Evolutionary conservation across 805 yeast species (phyloP).

Genomic region (Saccharomycopsis selenospora): DNA sequence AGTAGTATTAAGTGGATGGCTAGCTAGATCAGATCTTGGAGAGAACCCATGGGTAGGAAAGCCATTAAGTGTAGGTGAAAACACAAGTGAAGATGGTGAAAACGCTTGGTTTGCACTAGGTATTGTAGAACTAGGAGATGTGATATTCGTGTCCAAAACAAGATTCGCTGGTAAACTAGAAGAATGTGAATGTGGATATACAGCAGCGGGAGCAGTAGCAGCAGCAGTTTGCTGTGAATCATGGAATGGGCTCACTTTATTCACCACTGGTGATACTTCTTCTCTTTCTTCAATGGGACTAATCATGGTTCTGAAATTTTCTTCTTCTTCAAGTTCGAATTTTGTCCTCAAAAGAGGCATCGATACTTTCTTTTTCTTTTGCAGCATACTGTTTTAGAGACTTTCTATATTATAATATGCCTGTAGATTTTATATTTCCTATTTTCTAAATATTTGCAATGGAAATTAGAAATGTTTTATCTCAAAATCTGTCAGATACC

Average conservation of each 20-base stretch:
- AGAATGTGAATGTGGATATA: slow-evolving; percentile 8
- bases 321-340: slow-evolving; percentile 10
- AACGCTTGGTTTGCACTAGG: not conserved
- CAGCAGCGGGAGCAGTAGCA: not conserved
- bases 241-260: not conserved
- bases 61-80: not conserved
- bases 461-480: too few relatives aligned
- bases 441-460: not conserved
- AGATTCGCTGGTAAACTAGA: slow-evolving; percentile 2
- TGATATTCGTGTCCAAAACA: not conserved
- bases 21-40: not conserved
- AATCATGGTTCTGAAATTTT: slow-evolving; percentile 12
- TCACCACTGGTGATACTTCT: slow-evolving; percentile 13
- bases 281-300: slow-evolving; percentile 21
- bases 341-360: slow-evolving; percentile 15
- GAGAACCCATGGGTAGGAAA: not conserved
- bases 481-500: too few relatives aligned
- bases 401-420: not conserved
- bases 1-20: too few relatives aligned
- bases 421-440: not conserved
- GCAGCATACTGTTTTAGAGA: not conserved
- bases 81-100: not conserved
- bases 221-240: not conserved
- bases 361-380: slow-evolving; percentile 7
- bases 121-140: not conserved